Evolutionary conservation across 768 basidiomycete species (phyloP).

Genomic region (Dioszegia crocea): DNA sequence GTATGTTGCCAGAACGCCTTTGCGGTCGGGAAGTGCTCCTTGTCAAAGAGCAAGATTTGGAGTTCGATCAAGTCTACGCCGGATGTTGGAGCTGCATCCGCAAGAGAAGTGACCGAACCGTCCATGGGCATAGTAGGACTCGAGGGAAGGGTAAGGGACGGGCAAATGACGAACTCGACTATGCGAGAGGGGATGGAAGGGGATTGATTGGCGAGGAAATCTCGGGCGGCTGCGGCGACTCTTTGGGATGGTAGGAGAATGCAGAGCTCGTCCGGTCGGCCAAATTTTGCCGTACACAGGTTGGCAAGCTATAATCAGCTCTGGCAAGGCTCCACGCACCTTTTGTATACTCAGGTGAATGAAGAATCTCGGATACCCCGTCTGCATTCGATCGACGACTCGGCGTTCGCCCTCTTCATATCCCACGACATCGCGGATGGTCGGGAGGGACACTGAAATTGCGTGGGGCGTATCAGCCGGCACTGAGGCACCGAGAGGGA

Average conservation of each 20-base stretch:
- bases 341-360: conserved; percentile 79
- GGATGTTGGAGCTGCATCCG: conserved; percentile 3
- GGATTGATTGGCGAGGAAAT: conserved; percentile 58
- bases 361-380: conserved; percentile 93
- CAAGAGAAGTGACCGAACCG: not conserved
- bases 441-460: conserved; percentile 90
- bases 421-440: conserved; percentile 82
- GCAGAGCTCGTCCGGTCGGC: conserved; percentile 64
- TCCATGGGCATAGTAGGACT: conserved; percentile 17
- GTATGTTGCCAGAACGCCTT: conserved; percentile 97
- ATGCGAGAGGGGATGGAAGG: conserved; percentile 60
- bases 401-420: conserved; percentile 86
- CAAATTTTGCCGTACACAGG: conserved; percentile 75
- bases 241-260: conserved; percentile 72
- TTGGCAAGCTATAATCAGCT: conserved; percentile 61
- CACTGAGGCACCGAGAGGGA: conserved; percentile 43
- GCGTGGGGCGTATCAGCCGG: conserved; percentile 64
- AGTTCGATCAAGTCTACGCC: conserved; percentile 57
- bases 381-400: conserved; percentile 71
- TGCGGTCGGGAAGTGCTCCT: conserved; percentile 60
- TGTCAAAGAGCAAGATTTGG: conserved; percentile 75
- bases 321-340: conserved; percentile 54
- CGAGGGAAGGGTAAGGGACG: conserved; percentile 41
- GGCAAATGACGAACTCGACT: conserved; percentile 62
- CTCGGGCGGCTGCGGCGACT: conserved; percentile 69